Percentiles rank a stretch among this genome's conserved stretches.
These are phyloP conservation scores for Spathaspora passalidarum DNA, from an alignment of 805 yeast genomes.

Conservation along the genomic window DNA sequence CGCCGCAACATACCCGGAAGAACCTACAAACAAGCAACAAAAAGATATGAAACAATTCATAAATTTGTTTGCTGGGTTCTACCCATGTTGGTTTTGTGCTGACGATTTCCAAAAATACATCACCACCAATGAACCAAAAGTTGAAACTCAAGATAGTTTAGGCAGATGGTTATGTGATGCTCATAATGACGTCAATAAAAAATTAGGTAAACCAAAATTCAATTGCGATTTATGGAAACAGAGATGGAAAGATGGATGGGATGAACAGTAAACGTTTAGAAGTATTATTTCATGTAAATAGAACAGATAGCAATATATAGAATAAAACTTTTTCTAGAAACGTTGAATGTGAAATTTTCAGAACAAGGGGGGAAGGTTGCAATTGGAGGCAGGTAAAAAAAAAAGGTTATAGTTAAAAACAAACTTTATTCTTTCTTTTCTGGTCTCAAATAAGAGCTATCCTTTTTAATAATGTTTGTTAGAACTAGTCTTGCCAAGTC, in stretches of 20 bases:
- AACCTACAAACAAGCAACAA: constrained; percentile 61
- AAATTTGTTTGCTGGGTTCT: constrained; percentile 67
- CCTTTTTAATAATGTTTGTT: not conserved
- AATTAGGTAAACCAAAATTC: constrained; percentile 80
- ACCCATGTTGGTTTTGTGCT: constrained; percentile 95
- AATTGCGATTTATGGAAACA: constrained; percentile 89
- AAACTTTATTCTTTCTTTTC: not conserved
- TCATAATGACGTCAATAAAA: constrained; percentile 87
- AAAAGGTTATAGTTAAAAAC: not conserved
- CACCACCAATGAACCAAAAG: constrained; percentile 50
- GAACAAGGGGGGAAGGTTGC: not conserved
- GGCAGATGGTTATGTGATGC: constrained; percentile 94
- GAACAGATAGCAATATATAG: too few relatives aligned
- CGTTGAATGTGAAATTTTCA: not conserved
- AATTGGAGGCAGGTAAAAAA: not conserved
- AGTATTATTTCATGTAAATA: not conserved
- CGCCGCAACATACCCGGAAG: constrained; percentile 84
- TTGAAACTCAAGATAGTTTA: constrained; percentile 68
- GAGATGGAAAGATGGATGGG: constrained; percentile 97
- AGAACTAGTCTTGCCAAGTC: not conserved
- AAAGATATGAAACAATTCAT: constrained; percentile 69
- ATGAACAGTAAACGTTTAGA: constrained; percentile 19
- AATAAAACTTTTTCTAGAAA: too few relatives aligned
- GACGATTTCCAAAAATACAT: constrained; percentile 72
- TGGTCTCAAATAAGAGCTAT: not conserved